Evolutionary conservation across 176 grass and related monocot species (phyloP), one percentile per base, ranked within the genome.

Genomic region (Bolboschoenus planiculmis): DNA sequence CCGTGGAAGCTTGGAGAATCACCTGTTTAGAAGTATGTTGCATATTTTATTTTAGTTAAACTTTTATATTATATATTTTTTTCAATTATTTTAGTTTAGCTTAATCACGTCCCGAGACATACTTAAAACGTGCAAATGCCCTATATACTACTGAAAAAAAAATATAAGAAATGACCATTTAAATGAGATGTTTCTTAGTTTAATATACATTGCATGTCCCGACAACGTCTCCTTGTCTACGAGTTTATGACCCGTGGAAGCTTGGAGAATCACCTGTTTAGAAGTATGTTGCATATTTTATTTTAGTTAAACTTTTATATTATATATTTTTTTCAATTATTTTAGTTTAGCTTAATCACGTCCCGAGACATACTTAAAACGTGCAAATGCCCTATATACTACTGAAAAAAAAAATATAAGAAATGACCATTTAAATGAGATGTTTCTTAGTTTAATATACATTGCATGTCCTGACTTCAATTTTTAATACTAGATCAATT

Each of bases 191-290:
- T 27, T 48, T 26, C 67, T 26, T 72, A 72, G 37, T 66, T 72
- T 44, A 72, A 26, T 37, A 70, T 47, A 74, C 42, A 1, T 10
- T 27, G 14, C 35, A 74, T 15, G 42, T 70, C 72, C 27, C 2
- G 13, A 50, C 26, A 96, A 46, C 87, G 90, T 1, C 93, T 96
- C 55, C 90, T 96, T 37, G 90, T 96, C 64, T 96, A 96, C 27
- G 93, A 96, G 74, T 96, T 96, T 63, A 92, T 96, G 93, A 86
- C 93, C 0, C 18, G 93, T 43, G 93, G 93, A 24, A 96, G 93
- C 93, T 86, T 96, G 75, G 93, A 96, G 85, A 96, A 96, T 71
- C 93, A 96, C 78, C 90, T 96, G 44, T 96, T 96, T 57, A 90
- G 93, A 85, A 91, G 93, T 95, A 88, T 67, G 35, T 75, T 58